phyloP scores from a whole-genome alignment of 768 basidiomycete genomes.

The Collybia nuda region DNA sequence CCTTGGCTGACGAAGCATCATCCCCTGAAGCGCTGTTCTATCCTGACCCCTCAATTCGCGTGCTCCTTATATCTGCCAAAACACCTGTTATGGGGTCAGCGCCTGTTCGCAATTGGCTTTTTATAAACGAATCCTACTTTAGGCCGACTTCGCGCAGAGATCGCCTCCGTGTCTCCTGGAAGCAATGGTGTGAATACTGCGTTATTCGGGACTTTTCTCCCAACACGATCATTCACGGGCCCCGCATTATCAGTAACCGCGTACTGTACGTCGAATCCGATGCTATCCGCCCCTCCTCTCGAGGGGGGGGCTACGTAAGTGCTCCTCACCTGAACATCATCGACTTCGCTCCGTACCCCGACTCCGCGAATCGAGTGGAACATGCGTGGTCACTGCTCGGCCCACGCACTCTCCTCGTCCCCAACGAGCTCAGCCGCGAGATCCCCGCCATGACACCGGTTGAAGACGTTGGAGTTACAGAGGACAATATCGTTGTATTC shows the following conservation, averaged over 20 bases:
- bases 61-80: conserved; percentile 48
- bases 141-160: conserved; percentile 41
- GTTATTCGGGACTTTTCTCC: conserved; percentile 41
- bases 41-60: conserved; percentile 49
- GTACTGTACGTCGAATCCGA: conserved; percentile 46
- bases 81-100: conserved; percentile 24
- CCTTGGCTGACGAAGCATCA: conserved; percentile 31
- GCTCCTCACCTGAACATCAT: conserved; percentile 35
- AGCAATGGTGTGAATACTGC: conserved; percentile 53
- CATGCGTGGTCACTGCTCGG: conserved; percentile 43
- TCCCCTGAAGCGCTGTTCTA: conserved; percentile 53
- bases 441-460: conserved; percentile 47
- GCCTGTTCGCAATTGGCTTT: conserved; percentile 46
- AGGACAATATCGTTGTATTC: conserved; percentile 60
- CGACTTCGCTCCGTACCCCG: conserved; percentile 44
- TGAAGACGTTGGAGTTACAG: conserved; percentile 53
- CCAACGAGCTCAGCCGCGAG: conserved; percentile 40
- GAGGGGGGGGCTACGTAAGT: conserved; percentile 9
- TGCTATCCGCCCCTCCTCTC: conserved; percentile 15
- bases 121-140: conserved; percentile 56
- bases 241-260: conserved; percentile 46
- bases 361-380: conserved; percentile 25
- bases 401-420: conserved; percentile 35
- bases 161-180: conserved; percentile 49
- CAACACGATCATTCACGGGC: conserved; percentile 32